Evolutionary conservation across 176 grass and related monocot species (phyloP), one percentile per base, ranked within the genome.

Genomic region (Ampelocalamus luodianensis): DNA sequence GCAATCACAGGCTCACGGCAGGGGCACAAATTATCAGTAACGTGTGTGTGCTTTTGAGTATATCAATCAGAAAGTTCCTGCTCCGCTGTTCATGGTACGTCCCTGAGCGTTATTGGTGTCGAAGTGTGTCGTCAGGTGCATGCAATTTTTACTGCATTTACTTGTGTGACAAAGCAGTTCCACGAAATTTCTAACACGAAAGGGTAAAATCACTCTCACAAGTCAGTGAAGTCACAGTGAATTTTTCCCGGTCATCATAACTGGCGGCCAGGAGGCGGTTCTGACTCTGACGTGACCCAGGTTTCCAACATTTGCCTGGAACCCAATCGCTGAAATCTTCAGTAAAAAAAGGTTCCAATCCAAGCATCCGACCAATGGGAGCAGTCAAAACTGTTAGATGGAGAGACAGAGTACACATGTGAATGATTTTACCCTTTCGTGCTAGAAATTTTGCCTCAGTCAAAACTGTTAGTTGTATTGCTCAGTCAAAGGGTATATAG

Each of bases 211-310:
- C 55, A 60, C 40, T 48, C 26, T 63, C 27, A 10, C 71, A 26
- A 3, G 58, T 27, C 54, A 27, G 26, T 20, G 40, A 49, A 63
- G 6, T 74, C 71, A 74, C 26, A 10, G 54, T 39, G 54, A 63
- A 20, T 11, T 42, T 32, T 2, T 22, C 32, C 16, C 20, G 3
- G n/a, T 45, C 72, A 13, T 44, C 68, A 22, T 11, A 55, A 74
- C 18, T 36, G 38, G 38, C 16, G 26, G 13, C 26, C 60, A 66
- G 71, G 85, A 44, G 42, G 37, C n/a, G 17, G 80, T 84, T 18
- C 49, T 78, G 46, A 84, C 80, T 64, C 67, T 54, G 81, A 84
- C n/a, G 29, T 4, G 51, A 27, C 59, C 11, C 58, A 69, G 10
- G 11, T 72, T n/a, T 27, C 48, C 56, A 16, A 46, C 75, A 49